Evolutionary conservation across 345 rosid species (phyloP).

Genomic region (Euphorbia tirucalli): DNA sequence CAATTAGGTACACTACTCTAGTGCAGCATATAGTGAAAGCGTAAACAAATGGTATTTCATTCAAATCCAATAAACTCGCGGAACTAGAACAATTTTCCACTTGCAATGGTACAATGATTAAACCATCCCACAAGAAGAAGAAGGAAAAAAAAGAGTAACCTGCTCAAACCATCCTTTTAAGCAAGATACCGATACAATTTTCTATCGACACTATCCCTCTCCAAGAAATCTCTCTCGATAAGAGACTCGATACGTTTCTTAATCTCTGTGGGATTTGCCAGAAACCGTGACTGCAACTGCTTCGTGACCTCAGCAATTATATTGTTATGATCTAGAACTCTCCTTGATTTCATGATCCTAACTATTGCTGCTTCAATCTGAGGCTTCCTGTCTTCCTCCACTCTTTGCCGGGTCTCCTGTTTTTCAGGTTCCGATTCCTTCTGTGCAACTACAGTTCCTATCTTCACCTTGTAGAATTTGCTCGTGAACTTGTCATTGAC

Average conservation of each 20-base stretch:
- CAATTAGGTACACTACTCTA: constrained; percentile 2
- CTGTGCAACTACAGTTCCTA: constrained; percentile 97
- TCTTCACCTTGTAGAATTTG: constrained; percentile 95
- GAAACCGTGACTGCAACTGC: constrained; percentile 93
- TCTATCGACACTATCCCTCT: constrained; percentile 83
- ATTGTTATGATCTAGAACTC: constrained; percentile 91
- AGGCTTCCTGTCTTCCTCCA: constrained; percentile 97
- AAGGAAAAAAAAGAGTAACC: background rate
- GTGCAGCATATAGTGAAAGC: background rate
- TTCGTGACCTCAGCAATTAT: constrained; percentile 87
- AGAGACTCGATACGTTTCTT: constrained; percentile 97
- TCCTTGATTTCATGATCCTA: constrained; percentile 97
- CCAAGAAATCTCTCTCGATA: constrained; percentile 95
- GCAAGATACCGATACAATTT: constrained; percentile 93
- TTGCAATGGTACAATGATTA: too few species aligned
- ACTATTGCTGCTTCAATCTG: constrained; percentile 98
- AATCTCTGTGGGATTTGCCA: constrained; percentile 92
- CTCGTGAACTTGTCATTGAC: constrained; percentile 91
- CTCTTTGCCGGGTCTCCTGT: constrained; percentile 96
- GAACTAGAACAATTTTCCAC: constrained; percentile 20
- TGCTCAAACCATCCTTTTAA: constrained; percentile 31
- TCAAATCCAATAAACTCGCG: constrained; percentile 21
- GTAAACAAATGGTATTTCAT: constrained; percentile 23
- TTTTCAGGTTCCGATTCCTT: constrained; percentile 98
- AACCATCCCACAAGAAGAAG: constrained; percentile 17